phyloP scores from a whole-genome alignment of 108 stramenopile genomes.

The Fragilariopsis cylindrus region DNA sequence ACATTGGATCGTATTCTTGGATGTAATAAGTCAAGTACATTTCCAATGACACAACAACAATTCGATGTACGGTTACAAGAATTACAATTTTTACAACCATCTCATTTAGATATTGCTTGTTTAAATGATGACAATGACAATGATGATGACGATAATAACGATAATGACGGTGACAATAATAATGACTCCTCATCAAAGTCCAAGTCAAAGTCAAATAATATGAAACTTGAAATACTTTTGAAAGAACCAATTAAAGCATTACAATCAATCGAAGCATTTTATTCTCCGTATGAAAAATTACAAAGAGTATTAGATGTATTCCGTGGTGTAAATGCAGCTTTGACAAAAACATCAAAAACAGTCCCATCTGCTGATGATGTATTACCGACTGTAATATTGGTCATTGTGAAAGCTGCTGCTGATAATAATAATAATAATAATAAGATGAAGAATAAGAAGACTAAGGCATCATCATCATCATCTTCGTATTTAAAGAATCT shows the following conservation, averaged over 20 bases:
- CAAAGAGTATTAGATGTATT: constrained; percentile 61
- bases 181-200: not conserved
- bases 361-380: constrained; percentile 83
- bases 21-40: constrained; percentile 14
- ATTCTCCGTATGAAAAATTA: constrained; percentile 75
- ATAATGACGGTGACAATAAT: constrained; percentile 16
- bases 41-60: constrained; percentile 26
- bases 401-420: constrained; percentile 60
- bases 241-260: constrained; percentile 52
- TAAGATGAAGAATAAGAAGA: not conserved
- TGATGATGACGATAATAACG: constrained; percentile 16
- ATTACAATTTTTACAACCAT: constrained; percentile 70
- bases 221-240: constrained; percentile 40
- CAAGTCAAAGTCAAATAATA: not conserved
- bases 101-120: constrained; percentile 78
- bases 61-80: constrained; percentile 28
- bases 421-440: constrained; percentile 1
- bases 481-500: constrained; percentile 17
- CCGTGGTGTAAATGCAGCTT: constrained; percentile 59
- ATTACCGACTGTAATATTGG: constrained; percentile 77
- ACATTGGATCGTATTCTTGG: constrained; percentile 10
- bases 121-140: constrained; percentile 21
- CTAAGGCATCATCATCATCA: not conserved
- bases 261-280: constrained; percentile 50
- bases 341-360: constrained; percentile 52